Base-by-base conservation (phyloP, 2,329 filamentous ascomycete genomes). In the Trichoderma sp. region DNA sequence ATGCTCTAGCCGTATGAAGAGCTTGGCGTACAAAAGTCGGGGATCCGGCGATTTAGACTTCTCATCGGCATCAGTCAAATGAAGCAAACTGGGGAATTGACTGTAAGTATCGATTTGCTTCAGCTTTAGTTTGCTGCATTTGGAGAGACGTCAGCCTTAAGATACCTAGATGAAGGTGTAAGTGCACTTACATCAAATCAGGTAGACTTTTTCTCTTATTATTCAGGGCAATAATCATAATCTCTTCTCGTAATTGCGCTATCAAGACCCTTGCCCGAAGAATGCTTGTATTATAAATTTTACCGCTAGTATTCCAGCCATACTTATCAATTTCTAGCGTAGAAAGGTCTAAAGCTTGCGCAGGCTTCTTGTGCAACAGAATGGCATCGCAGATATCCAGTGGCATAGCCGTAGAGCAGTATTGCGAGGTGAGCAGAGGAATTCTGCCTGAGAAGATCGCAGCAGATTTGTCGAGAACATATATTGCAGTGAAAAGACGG, bases 401-500 rank as follows among this genome's bases (percentile, higher is more conserved):
- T 13, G 60, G 60, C 29, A 63, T 29, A 52, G 60, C 47, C 11
- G 60, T 63, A 27, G 60, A 52, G 31, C 60, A 52, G 24, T 27
- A 14, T 14, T 53, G 29, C 4, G 60, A 63, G 24, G n/a, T 2
- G 11, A 63, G 19, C 6, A 63, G n/a, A 4, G 60, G 60, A 16
- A 11, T 11, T 53, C 37, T 63, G 0, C 60, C 60, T 2, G 14
- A 6, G 11, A 63, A 37, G 7, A 16, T 27, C 2, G 60, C 60
- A 37, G 47, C 60, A n/a, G 47, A 4, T 35, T 37, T 63, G 37
- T 63, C 60, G 6, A 63, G 47, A 21, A 63, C 5, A 63, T 63
- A 63, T 11, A 63, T 63, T 21, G 60, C 60, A 3, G 47, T 63
- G 60, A 63, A 63, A 19, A 63, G 60, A 63, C 60, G 60, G 16